Base-by-base conservation (phyloP, 192 early-diverging fungal genomes). In the Phycomyces nitens region DNA sequence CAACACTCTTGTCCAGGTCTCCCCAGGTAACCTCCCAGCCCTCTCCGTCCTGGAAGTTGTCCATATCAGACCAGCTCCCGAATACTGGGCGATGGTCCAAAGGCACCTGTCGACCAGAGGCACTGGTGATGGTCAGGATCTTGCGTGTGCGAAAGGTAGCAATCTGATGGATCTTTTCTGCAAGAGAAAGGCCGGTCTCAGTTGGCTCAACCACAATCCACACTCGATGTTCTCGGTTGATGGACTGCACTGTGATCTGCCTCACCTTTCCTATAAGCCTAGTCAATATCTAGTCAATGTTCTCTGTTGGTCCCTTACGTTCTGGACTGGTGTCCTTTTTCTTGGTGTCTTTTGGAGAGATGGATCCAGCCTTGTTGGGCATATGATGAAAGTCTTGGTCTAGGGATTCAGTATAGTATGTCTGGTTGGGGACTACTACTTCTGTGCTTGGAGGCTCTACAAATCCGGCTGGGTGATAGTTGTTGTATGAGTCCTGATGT, bases 51-150 rank as follows among this genome's bases (percentile, higher is more conserved):
- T 64, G 44, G 47, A 73, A 73, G 8, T 21, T 50, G 24, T 62
- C 40, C 65, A 73, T 67, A 23, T 68, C 65, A 42, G 62, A 58
- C 71, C 71, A 73, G 18, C 42, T 73, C 23, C 71, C 71, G 64
- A 73, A 73, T 7, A 73, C 51, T 1, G 71, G 71, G 16, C 71
- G 53, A 47, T 62, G 54, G 27, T 73, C 65, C 7, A 73, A 26
- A 2, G 71, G 71, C 18, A 73, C 58, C 2, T 51, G 47, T 49
- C 71, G 39, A 10, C 71, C 71, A 10, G 55, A 60, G 43, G 61
- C 60, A 2, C 65, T 68, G 3, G 71, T 62, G 29, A 73, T 73
- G 11, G 65, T 62, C 12, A 73, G 16, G n/a, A 73, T 64, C 16
- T 64, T 67, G 34, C 62, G 29, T 4, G 71, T 73, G 23, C 71